A percentile compares a stretch with the other conserved stretches of the same genome.
Evolutionary conservation across 225 moss, liverwort and hornwort species (phyloP).

Genomic region (Pseudoscleropodium purum): DNA sequence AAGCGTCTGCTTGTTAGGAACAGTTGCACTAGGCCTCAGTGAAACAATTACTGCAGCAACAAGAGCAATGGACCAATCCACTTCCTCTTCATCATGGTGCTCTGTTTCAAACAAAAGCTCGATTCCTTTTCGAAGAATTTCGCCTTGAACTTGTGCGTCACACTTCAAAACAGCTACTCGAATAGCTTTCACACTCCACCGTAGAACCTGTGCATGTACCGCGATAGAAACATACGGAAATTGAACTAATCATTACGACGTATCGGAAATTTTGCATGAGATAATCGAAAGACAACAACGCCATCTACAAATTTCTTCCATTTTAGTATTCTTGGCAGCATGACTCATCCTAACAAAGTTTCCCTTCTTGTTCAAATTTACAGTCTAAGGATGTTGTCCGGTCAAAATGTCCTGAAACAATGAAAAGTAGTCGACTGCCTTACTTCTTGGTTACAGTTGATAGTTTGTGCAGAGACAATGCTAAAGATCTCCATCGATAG

Average conservation of each 20-base stretch:
- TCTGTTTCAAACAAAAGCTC: slow-evolving; percentile 2
- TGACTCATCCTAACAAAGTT: background rate
- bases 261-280: background rate
- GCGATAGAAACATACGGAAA: background rate
- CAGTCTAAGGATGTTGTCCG: background rate
- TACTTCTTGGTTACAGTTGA: slow-evolving; percentile 40
- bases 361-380: background rate
- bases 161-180: slow-evolving; percentile 51
- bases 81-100: background rate
- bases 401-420: background rate
- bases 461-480: background rate
- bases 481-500: slow-evolving; percentile 46
- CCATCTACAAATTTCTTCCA: background rate
- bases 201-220: slow-evolving; percentile 32
- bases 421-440: background rate
- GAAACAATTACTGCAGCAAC: slow-evolving; percentile 52
- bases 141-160: slow-evolving; percentile 21
- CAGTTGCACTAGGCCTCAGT: slow-evolving; percentile 32
- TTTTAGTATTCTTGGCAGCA: background rate
- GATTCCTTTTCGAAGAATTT: slow-evolving; percentile 32
- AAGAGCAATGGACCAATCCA: slow-evolving; percentile 37
- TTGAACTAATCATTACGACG: background rate
- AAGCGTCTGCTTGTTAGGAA: slow-evolving; percentile 18
- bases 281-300: background rate
- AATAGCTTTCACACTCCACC: slow-evolving; percentile 41